Conservation (phyloP, 306 rosid species). For the Alnus glutinosa region DNA sequence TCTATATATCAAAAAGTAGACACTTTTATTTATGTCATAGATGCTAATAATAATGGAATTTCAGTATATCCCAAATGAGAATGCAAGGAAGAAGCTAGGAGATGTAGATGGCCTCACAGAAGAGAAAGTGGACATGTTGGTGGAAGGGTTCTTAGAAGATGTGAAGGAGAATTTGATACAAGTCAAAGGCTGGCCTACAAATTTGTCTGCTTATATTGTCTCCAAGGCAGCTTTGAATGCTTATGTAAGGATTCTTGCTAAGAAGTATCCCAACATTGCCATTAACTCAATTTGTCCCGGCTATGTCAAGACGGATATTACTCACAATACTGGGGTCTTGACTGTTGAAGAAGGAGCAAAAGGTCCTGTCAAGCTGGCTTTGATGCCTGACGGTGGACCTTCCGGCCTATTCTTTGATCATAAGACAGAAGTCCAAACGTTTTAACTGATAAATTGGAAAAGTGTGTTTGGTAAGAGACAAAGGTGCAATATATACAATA, state of each 20-base stretch:
- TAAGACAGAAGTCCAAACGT: not conserved
- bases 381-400: not conserved
- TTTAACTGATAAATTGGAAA: not conserved
- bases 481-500: not conserved
- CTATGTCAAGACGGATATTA: not conserved
- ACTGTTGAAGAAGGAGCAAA: not conserved
- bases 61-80: not conserved
- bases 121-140: not conserved
- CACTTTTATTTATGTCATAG: not conserved
- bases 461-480: too few relatives aligned
- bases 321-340: not conserved
- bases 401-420: not conserved
- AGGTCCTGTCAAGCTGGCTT: not conserved
- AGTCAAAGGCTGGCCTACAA: not conserved
- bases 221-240: constrained; percentile 2
- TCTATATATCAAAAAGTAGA: not conserved
- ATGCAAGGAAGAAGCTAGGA: not conserved
- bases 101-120: constrained; percentile 3
- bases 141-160: not conserved
- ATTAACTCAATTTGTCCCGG: not conserved
- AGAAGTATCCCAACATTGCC: not conserved
- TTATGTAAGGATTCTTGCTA: not conserved
- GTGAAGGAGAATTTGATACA: not conserved
- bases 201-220: not conserved
- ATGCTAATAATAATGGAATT: not conserved